phyloP scores from a whole-genome alignment of 2,329 filamentous ascomycete species.

The Pseudogymnoascus sp. region DNA sequence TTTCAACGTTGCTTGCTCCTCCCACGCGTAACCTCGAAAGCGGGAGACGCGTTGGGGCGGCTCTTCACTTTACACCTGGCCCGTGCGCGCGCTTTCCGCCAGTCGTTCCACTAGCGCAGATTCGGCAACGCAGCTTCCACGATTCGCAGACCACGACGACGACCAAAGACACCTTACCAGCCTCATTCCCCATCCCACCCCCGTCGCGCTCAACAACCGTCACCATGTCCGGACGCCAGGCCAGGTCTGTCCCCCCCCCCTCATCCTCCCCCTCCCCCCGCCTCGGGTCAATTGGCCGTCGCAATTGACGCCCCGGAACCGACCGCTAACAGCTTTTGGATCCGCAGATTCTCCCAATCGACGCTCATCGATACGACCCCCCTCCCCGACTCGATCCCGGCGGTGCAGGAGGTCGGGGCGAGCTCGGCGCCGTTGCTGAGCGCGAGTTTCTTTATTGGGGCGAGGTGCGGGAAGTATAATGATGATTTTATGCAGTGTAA shows the following conservation, averaged over 20 bases:
- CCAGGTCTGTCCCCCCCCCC: slow-evolving; percentile 40
- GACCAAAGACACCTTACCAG: slow-evolving; percentile 17
- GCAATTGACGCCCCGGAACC: slow-evolving; percentile 13
- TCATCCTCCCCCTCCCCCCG: background rate
- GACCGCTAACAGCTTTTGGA: slow-evolving; percentile 20
- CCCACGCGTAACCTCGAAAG: background rate
- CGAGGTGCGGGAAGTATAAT: slow-evolving; percentile 89
- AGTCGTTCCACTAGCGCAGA: slow-evolving; percentile 21
- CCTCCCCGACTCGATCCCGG: slow-evolving; percentile 82
- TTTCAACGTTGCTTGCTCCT: background rate
- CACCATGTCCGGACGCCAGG: slow-evolving; percentile 54
- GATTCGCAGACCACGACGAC: background rate
- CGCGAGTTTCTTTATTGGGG: slow-evolving; percentile 94
- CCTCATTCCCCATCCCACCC: slow-evolving; percentile 21
- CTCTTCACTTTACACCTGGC: background rate
- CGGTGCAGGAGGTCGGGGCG: slow-evolving; percentile 86
- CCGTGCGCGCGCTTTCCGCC: background rate
- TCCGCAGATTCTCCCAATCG: slow-evolving; percentile 80
- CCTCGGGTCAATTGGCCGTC: slow-evolving; percentile 12
- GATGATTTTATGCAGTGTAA: slow-evolving; percentile 99
- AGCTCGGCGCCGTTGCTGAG: slow-evolving; percentile 88
- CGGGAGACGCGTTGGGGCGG: background rate
- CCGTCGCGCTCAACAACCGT: slow-evolving; percentile 30
- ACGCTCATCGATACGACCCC: slow-evolving; percentile 93
- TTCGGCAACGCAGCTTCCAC: slow-evolving; percentile 11